phyloP scores from a whole-genome alignment of 768 basidiomycete genomes.

The Suillus clintonianus region DNA sequence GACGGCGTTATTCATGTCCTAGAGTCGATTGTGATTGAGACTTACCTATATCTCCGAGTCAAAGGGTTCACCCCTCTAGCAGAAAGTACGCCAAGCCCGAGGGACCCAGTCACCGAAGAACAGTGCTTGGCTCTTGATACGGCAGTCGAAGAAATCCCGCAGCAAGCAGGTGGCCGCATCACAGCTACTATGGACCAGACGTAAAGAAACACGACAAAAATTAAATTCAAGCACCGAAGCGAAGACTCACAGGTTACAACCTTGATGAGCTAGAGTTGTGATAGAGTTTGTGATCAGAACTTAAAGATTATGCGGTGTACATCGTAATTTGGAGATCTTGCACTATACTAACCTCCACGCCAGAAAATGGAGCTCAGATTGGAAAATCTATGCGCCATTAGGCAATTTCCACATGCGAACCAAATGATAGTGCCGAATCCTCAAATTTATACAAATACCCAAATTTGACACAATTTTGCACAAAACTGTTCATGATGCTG shows the following conservation, averaged over 20 bases:
- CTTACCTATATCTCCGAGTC: background rate
- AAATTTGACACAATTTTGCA: background rate
- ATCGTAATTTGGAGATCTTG: background rate
- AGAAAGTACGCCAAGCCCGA: background rate
- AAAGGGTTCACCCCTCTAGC: background rate
- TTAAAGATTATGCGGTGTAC: background rate
- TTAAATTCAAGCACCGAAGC: constrained; percentile 3
- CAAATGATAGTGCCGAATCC: background rate
- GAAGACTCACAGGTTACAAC: background rate
- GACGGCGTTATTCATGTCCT: background rate
- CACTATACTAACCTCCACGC: background rate
- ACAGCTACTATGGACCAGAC: background rate
- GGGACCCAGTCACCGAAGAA: background rate
- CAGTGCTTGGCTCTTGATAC: background rate
- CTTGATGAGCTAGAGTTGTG: background rate
- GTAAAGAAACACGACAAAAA: background rate
- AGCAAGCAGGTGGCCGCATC: background rate
- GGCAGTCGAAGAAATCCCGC: background rate
- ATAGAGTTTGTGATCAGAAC: background rate
- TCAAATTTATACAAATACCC: background rate
- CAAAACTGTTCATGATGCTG: background rate
- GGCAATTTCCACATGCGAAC: background rate
- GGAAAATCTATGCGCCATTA: background rate
- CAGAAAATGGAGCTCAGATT: background rate
- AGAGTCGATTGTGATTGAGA: background rate